These are phyloP conservation scores for Phytophthora constricta DNA, from an alignment of 352 stramenopile genomes.

Conservation along the genomic window DNA sequence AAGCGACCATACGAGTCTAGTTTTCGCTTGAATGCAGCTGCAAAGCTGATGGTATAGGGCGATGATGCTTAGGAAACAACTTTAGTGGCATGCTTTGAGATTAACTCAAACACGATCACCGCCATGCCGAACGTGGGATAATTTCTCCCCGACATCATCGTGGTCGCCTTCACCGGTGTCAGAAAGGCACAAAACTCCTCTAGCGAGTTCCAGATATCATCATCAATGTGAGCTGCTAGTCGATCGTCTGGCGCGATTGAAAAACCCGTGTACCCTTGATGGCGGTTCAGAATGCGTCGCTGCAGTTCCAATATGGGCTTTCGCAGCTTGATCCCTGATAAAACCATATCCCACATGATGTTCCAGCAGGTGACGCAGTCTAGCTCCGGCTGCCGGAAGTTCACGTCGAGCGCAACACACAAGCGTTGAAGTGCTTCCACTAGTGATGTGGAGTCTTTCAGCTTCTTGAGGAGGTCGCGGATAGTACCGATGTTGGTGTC, in stretches of 20 bases:
- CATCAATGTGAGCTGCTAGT: background rate
- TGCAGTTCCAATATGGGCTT: background rate
- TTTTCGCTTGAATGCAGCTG: slow-evolving; percentile 13
- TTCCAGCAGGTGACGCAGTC: background rate
- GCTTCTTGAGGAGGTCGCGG: slow-evolving; percentile 18
- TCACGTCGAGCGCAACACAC: background rate
- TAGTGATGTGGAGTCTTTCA: background rate
- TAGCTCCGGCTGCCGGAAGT: background rate
- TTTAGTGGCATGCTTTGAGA: slow-evolving; percentile 6
- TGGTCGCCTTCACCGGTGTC: slow-evolving; percentile 23
- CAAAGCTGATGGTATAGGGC: slow-evolving; percentile 10
- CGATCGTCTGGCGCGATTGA: slow-evolving; percentile 2
- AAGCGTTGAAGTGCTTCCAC: background rate
- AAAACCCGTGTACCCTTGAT: slow-evolving; percentile 17
- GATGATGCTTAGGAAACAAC: background rate
- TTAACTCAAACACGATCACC: background rate
- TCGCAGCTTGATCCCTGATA: background rate
- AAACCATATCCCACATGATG: background rate
- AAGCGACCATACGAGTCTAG: slow-evolving; percentile 6
- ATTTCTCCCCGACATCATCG: slow-evolving; percentile 14
- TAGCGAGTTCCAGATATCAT: background rate
- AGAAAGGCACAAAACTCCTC: slow-evolving; percentile 11
- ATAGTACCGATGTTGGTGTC: slow-evolving; percentile 6
- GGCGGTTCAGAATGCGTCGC: slow-evolving; percentile 3
- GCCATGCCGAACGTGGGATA: slow-evolving; percentile 26